phyloP scores from a whole-genome alignment of 2,329 filamentous ascomycete species.

The Grosmannia huntii region DNA sequence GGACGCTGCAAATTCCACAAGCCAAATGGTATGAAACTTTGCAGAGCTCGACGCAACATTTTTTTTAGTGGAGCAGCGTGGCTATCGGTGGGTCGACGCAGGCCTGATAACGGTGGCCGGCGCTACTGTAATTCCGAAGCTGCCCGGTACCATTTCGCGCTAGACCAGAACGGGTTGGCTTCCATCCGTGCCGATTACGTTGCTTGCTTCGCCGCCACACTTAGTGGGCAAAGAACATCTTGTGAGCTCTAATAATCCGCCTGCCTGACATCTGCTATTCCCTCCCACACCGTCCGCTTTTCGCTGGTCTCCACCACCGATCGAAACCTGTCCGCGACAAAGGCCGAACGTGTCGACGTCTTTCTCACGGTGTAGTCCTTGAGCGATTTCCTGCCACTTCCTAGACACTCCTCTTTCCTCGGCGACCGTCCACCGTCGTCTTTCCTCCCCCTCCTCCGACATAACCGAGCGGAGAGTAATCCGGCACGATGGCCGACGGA shows the following conservation, averaged over 20 bases:
- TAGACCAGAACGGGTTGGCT: slow-evolving; percentile 7
- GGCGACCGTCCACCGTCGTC: neutral
- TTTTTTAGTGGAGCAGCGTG: slow-evolving; percentile 17
- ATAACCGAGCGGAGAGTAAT: neutral
- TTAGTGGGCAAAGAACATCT: neutral
- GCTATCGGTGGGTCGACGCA: neutral
- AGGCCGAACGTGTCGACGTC: neutral
- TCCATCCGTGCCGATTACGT: slow-evolving; percentile 12
- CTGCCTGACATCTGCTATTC: neutral
- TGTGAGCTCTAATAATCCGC: neutral
- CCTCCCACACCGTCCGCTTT: neutral
- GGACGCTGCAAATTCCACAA: neutral
- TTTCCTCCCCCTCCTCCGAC: neutral
- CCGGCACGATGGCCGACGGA: slow-evolving; percentile 49
- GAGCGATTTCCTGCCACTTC: neutral
- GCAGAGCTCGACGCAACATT: neutral
- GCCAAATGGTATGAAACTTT: neutral
- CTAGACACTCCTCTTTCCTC: neutral
- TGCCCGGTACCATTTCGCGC: neutral
- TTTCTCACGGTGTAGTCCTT: neutral
- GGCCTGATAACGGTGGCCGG: neutral
- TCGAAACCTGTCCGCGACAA: neutral
- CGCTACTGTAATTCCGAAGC: neutral
- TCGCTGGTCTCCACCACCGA: neutral
- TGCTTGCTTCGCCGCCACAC: slow-evolving; percentile 8